Base-by-base conservation (phyloP, 108 stramenopile genomes). In the Epipyxis sp. region DNA sequence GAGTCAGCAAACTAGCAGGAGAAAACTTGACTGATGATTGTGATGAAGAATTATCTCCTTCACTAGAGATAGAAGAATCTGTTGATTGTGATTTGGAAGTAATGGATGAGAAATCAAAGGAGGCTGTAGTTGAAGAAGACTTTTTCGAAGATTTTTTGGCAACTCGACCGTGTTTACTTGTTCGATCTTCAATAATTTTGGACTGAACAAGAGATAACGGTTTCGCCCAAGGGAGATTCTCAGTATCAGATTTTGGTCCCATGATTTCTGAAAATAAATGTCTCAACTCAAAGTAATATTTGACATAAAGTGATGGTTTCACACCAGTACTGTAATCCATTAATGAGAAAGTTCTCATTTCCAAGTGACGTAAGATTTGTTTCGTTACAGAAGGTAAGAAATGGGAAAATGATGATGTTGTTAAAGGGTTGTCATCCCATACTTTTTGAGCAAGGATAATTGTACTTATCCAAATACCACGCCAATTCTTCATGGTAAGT, bases 271-370 rank as follows among this genome's bases (percentile, higher is more conserved):
- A 61, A 35, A 68, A 82, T 42, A 82, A 42, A 1, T 32, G 25
- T 42, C 81, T 77, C 71, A 82, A 65, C 77, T 82, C 81, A 40
- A 82, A 82, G 50, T 82, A 82, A 62, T 82, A 82, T 20, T 71
- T 45, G 0, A 78, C 77, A 59, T 82, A 82, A 30, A 77, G 59
- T 1, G 78, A 41, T 2, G 62, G 78, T 1, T 77, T 78, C 37
- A 82, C 78, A 29, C 40, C 35, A 13, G 78, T 59, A 40, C 35
- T 44, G 46, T 69, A 82, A 42, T 82, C 50, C 41, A 82, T 25
- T 46, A 82, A 65, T 42, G 42, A 61, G 65, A 82, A 62, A 42
- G 77, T 59, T n/a, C n/a, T n/a, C 45, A 50, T 40, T 71, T 82
- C 81, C 37, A 82, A 44, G 29, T 35, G n/a, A 35, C 59, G 78